These are phyloP conservation scores for Arthroderma uncinatum DNA, from an alignment of 2,329 filamentous ascomycete species.

Conservation along the genomic window DNA sequence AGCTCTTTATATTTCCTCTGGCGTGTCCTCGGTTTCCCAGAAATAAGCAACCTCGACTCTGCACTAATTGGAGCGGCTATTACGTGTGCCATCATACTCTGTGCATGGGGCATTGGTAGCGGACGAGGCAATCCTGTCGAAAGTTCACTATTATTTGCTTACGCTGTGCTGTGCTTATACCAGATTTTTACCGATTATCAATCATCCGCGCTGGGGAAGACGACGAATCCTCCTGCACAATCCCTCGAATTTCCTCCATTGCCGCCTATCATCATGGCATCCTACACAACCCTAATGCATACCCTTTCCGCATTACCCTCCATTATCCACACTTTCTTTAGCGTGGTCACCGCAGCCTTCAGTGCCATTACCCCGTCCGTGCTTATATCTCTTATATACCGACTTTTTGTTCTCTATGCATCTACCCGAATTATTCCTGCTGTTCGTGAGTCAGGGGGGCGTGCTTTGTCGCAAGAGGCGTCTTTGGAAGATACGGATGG, in stretches of 20 bases:
- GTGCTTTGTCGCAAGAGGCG: conserved; percentile 72
- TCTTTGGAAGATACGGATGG: conserved; percentile 75
- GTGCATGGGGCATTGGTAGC: conserved; percentile 85
- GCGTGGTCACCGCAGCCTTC: conserved; percentile 80
- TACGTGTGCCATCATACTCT: conserved; percentile 84
- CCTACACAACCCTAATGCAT: conserved; percentile 82
- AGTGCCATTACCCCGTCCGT: conserved; percentile 93
- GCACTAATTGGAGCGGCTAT: conserved; percentile 86
- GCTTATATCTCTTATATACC: conserved; percentile 87
- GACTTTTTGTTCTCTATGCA: conserved; percentile 88
- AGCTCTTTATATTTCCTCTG: conserved; percentile 94
- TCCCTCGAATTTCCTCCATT: conserved; percentile 73
- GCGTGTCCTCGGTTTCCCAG: conserved; percentile 86
- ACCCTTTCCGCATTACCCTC: conserved; percentile 71
- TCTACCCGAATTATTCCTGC: conserved; percentile 93
- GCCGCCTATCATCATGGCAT: conserved; percentile 95
- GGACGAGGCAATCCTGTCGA: conserved; percentile 91
- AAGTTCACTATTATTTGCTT: conserved; percentile 88
- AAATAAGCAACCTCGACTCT: conserved; percentile 84
- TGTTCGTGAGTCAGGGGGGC: conserved; percentile 73
- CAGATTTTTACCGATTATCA: conserved; percentile 99
- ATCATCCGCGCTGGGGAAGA: conserved; percentile 56
- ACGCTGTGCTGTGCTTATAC: conserved; percentile 96
- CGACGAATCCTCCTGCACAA: conserved; percentile 47
- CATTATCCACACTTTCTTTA: conserved; percentile 71